A percentile compares a stretch with the other conserved stretches of the same genome.
Conservation (phyloP, 805 yeast species). For the Myxozyma kluyveri region DNA sequence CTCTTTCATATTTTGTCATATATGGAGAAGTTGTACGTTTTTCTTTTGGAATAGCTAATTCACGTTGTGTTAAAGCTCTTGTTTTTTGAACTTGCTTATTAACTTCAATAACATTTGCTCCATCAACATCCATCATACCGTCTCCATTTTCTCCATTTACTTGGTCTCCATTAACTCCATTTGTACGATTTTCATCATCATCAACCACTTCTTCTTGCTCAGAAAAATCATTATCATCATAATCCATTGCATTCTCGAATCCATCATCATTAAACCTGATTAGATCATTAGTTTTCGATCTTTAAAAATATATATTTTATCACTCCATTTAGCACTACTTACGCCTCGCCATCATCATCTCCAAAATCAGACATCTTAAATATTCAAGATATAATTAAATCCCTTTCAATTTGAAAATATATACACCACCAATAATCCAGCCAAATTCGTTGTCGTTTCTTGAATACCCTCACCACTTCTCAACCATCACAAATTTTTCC, state of each 20-base stretch:
- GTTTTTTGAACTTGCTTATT: constrained; percentile 47
- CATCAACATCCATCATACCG: constrained; percentile 51
- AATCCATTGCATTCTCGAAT: constrained; percentile 57
- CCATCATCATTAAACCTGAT: constrained; percentile 52
- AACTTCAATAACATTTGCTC: constrained; percentile 68
- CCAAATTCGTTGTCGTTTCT: no score
- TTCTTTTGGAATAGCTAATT: constrained; percentile 84
- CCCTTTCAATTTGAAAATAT: no score
- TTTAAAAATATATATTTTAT: no score
- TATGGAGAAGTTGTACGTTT: constrained; percentile 94
- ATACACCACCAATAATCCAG: no score
- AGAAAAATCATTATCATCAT: constrained; percentile 70
- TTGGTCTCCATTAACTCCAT: constrained; percentile 34
- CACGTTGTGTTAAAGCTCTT: constrained; percentile 65
- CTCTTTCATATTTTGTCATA: constrained; percentile 98
- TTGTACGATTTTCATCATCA: constrained; percentile 42
- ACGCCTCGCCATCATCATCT: constrained; percentile 43
- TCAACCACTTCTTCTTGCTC: constrained; percentile 56
- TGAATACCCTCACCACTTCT: no score
- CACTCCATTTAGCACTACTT: constrained; percentile 27
- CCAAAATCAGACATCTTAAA: constrained; percentile 43
- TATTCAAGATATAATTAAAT: no score
- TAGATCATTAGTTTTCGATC: no score
- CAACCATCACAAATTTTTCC: no score
- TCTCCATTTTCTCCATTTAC: constrained; percentile 37